Conservation (phyloP, 225 moss, liverwort and hornwort species). For the Rhytidiadelphus loreus region DNA sequence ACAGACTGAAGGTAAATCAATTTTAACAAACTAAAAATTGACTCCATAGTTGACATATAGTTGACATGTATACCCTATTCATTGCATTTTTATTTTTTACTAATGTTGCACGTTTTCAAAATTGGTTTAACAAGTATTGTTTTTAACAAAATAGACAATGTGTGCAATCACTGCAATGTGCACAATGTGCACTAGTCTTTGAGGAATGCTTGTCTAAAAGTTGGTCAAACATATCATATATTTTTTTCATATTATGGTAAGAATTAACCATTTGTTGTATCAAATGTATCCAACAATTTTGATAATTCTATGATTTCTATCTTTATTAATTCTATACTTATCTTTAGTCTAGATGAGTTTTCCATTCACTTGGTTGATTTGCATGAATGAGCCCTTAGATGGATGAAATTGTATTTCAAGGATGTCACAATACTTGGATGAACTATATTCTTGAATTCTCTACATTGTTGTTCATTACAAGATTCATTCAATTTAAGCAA, state of each 20-base stretch:
- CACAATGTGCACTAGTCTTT: background rate
- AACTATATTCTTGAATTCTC: background rate
- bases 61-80: background rate
- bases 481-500: background rate
- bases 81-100: background rate
- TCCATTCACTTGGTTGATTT: background rate
- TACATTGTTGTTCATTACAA: background rate
- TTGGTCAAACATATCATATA: rapidly evolving
- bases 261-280: background rate
- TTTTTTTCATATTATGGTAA: background rate
- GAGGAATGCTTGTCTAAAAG: background rate
- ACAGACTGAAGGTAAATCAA: background rate
- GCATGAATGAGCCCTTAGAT: background rate
- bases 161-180: background rate
- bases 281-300: background rate
- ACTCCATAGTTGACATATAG: background rate
- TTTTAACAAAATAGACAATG: background rate
- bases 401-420: background rate
- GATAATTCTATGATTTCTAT: background rate
- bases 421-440: background rate
- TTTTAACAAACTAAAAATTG: background rate
- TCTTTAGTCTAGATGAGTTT: background rate
- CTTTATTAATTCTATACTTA: background rate
- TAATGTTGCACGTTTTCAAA: rapidly evolving
- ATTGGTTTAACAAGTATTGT: background rate